Evolutionary conservation across 345 rosid genomes (phyloP).

Genomic region (Gossypium rotundifolium): DNA sequence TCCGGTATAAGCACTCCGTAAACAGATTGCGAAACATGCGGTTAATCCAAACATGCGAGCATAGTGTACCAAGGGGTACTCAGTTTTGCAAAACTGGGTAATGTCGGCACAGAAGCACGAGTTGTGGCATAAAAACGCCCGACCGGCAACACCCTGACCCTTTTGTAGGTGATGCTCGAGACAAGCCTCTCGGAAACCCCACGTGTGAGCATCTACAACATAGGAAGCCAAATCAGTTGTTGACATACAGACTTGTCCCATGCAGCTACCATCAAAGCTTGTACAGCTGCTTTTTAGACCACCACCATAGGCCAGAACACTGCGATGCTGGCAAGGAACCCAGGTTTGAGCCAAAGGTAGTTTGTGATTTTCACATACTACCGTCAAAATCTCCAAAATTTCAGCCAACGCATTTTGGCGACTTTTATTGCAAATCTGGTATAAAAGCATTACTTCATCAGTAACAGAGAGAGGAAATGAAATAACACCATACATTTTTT

Average conservation of each 20-base stretch:
- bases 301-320: slow-evolving; percentile 80
- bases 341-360: slow-evolving; percentile 96
- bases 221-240: slow-evolving; percentile 80
- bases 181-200: slow-evolving; percentile 96
- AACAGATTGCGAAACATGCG: slow-evolving; percentile 74
- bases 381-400: slow-evolving; percentile 82
- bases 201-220: slow-evolving; percentile 77
- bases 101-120: slow-evolving; percentile 71
- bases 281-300: slow-evolving; percentile 83
- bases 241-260: slow-evolving; percentile 88
- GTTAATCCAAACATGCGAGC: slow-evolving; percentile 82
- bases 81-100: slow-evolving; percentile 71
- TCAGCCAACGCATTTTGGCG: slow-evolving; percentile 87
- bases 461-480: slow-evolving; percentile 27
- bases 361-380: slow-evolving; percentile 74
- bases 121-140: slow-evolving; percentile 65
- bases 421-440: slow-evolving; percentile 88
- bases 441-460: slow-evolving; percentile 36
- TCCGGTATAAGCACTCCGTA: slow-evolving; percentile 67
- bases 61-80: slow-evolving; percentile 92
- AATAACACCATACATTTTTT: not conserved
- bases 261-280: slow-evolving; percentile 85
- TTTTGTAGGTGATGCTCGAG: slow-evolving; percentile 92
- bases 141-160: slow-evolving; percentile 93
- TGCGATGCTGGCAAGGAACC: slow-evolving; percentile 92